These are phyloP conservation scores for Microdochium nivale DNA, from an alignment of 2,329 filamentous ascomycete genomes.

Conservation along the genomic window DNA sequence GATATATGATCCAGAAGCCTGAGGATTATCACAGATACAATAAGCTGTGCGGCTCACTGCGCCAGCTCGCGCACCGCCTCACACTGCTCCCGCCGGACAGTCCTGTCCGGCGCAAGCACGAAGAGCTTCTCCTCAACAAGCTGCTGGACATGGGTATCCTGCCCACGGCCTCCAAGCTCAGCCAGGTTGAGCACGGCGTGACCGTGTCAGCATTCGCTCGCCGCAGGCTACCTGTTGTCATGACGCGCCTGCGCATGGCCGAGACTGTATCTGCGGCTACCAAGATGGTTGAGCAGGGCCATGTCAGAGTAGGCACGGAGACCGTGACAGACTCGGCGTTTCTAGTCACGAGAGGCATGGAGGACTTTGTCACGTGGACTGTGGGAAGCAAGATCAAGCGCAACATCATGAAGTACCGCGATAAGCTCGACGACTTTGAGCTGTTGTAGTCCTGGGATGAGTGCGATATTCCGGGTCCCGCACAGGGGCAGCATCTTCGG, in stretches of 20 bases:
- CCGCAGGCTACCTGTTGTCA: slow-evolving; percentile 76
- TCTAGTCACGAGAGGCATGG: slow-evolving; percentile 79
- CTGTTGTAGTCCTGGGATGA: slow-evolving; percentile 47
- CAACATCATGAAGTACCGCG: slow-evolving; percentile 89
- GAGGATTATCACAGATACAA: slow-evolving; percentile 71
- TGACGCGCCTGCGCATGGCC: slow-evolving; percentile 86
- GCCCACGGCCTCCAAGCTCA: slow-evolving; percentile 65
- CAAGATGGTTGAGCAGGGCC: slow-evolving; percentile 88
- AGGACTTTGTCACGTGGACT: slow-evolving; percentile 96
- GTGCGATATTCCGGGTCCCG: neutral
- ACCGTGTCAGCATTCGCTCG: slow-evolving; percentile 87
- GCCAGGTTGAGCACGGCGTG: slow-evolving; percentile 77
- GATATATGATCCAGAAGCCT: slow-evolving; percentile 87
- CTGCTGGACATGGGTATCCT: slow-evolving; percentile 88
- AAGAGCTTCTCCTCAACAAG: slow-evolving; percentile 82
- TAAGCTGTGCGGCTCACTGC: slow-evolving; percentile 67
- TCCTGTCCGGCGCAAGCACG: slow-evolving; percentile 71
- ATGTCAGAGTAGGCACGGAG: slow-evolving; percentile 85
- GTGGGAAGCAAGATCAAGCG: slow-evolving; percentile 95
- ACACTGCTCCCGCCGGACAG: slow-evolving; percentile 74
- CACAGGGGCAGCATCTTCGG: neutral
- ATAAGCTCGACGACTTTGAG: slow-evolving; percentile 95
- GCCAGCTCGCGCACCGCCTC: slow-evolving; percentile 83
- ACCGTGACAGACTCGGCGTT: slow-evolving; percentile 86
- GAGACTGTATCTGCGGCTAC: slow-evolving; percentile 79